Percentiles rank a stretch among this genome's conserved stretches.
Evolutionary conservation across 2,329 filamentous ascomycete species (phyloP).

Genomic region (Calonectria fujianensis): DNA sequence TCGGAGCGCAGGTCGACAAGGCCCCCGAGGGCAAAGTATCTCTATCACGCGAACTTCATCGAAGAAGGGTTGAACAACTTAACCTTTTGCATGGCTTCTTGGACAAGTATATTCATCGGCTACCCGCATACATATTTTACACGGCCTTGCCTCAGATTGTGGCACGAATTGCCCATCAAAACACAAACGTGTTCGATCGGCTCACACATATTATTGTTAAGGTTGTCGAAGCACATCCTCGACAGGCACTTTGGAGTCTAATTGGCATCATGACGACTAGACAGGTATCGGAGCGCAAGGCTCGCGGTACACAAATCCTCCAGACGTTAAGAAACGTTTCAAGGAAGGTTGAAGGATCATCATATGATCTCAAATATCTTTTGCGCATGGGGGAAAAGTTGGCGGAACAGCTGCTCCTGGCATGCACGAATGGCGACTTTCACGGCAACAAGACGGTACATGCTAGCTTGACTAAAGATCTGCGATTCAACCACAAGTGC

Average conservation of each 20-base stretch:
- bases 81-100: constrained; percentile 83
- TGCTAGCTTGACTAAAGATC: constrained; percentile 85
- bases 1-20: constrained; percentile 85
- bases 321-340: constrained; percentile 67
- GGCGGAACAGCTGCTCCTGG: constrained; percentile 85
- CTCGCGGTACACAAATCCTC: constrained; percentile 72
- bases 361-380: constrained; percentile 80
- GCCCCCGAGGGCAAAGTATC: constrained; percentile 73
- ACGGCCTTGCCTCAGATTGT: constrained; percentile 93
- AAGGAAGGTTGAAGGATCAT: constrained; percentile 71
- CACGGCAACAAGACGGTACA: constrained; percentile 78
- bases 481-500: constrained; percentile 89
- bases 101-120: constrained; percentile 83
- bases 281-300: constrained; percentile 79
- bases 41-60: constrained; percentile 70
- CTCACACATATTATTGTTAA: constrained; percentile 88
- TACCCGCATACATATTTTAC: constrained; percentile 87
- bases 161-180: constrained; percentile 93
- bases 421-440: constrained; percentile 86
- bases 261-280: constrained; percentile 90
- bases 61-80: constrained; percentile 78
- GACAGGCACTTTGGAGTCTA: constrained; percentile 93
- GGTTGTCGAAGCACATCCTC: constrained; percentile 90
- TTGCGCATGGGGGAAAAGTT: constrained; percentile 88
- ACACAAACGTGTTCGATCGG: constrained; percentile 84